Base-by-base conservation (phyloP, 768 basidiomycete species). In the Termitomyces titanicus region DNA sequence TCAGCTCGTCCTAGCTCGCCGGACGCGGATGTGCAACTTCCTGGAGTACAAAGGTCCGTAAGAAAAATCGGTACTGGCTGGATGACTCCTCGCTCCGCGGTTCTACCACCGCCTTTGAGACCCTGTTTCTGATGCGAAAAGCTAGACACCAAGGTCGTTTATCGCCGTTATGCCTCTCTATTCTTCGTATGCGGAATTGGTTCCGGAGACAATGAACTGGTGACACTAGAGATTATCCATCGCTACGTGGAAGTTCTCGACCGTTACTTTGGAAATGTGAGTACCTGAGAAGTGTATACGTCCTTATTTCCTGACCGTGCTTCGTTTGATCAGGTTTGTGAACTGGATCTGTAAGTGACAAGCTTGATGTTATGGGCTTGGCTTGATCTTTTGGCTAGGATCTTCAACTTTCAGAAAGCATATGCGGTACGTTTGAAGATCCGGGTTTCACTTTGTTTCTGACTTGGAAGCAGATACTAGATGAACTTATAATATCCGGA, bases 321-420 rank as follows among this genome's bases (percentile, higher is more conserved):
- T 53, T n/a, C n/a, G n/a, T n/a, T 29, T n/a, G 47, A 48, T 46
- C 56, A 92, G 90, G 90, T 92, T 39, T 92, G 90, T 75, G 97
- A 99, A 71, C 77, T 99, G 50, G 97, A 98, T 71, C 77, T 99
- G 93, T 95, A 70, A 73, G 90, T 52, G 18, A 24, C 17, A 34
- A 24, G 31, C 18, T 48, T 29, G 13, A 40, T 24, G 48, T n/a
- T 29, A 13, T 29, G 35, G 34, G 17, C 40, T 38, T 45, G 50
- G 37, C 46, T 47, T 54, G 47, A 59, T 20, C 47, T 42, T 39
- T 29, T 51, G 58, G 48, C 25, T 62, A 96, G 94, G 47, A 98
- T 99, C 64, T 99, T 99, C 83, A 98, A 98, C 79, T 99, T 98
- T 70, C 96, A 98, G 70, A 99, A 98, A 73, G 97, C 97, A 40